These are phyloP conservation scores for Heterococcus sp. DNA, from an alignment of 108 stramenopile genomes.

Conservation along the genomic window DNA sequence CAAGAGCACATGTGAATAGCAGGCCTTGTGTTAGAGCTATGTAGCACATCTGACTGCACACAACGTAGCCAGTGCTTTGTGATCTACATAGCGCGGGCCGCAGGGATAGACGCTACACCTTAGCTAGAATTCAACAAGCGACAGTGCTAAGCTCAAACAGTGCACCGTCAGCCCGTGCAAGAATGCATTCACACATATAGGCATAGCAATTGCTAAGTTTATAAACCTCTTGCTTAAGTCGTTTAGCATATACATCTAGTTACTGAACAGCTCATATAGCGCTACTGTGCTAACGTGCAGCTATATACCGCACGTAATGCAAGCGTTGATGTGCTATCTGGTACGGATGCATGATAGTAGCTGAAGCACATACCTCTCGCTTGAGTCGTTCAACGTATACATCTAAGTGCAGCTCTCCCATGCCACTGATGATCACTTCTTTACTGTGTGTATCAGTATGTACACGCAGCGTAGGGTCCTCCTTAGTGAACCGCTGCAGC, in stretches of 20 bases:
- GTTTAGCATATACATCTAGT: not conserved
- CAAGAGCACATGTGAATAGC: not conserved
- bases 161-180: not conserved
- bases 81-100: not conserved
- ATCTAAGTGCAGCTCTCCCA: slow-evolving; percentile 99
- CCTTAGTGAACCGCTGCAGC: slow-evolving; percentile 83
- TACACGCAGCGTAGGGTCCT: slow-evolving; percentile 96
- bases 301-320: not conserved
- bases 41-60: not conserved
- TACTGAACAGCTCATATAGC: not conserved
- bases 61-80: too few species aligned
- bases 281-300: not conserved
- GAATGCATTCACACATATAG: too few species aligned
- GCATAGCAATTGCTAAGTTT: too few species aligned
- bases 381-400: slow-evolving; percentile 96
- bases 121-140: not conserved
- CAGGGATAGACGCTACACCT: not conserved
- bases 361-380: slow-evolving; percentile 1
- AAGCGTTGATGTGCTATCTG: not conserved
- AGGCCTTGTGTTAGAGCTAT: not conserved
- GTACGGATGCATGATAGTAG: not conserved
- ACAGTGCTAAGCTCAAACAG: not conserved
- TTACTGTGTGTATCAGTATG: slow-evolving; percentile 84
- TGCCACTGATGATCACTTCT: slow-evolving; percentile 96
- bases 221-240: not conserved